Conservation (phyloP, 176 grass and related monocot species). For the Oryza punctata region DNA sequence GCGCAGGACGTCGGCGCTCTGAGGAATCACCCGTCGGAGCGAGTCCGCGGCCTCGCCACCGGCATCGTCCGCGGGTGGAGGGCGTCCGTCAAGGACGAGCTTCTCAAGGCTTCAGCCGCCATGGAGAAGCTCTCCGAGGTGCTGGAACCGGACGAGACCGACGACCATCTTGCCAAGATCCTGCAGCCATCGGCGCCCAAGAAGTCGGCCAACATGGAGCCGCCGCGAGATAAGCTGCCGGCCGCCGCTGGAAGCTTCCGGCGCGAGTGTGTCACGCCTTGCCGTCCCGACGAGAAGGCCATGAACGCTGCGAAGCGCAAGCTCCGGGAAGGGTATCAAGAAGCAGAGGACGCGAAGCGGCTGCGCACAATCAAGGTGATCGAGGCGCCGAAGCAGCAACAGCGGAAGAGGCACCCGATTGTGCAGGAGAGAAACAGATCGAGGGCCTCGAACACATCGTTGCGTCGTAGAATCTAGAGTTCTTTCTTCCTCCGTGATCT, state of each 20-base stretch:
- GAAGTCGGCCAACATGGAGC: background rate
- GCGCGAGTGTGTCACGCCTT: too few relatives aligned
- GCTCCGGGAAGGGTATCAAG: background rate
- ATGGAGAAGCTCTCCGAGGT: background rate
- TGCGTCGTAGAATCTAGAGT: background rate
- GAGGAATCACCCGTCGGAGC: background rate
- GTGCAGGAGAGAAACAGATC: background rate
- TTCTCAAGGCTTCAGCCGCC: background rate
- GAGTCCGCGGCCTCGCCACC: slow-evolving; percentile 14
- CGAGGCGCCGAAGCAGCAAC: background rate
- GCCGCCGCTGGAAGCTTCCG: background rate
- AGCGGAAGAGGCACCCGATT: background rate
- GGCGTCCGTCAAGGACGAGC: background rate
- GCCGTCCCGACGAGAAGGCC: background rate
- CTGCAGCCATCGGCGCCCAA: background rate
- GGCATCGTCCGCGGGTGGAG: background rate
- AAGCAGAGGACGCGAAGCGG: background rate
- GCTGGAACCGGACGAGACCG: background rate
- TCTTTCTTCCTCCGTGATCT: background rate
- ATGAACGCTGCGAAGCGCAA: background rate
- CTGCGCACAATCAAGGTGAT: background rate
- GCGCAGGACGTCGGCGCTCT: background rate
- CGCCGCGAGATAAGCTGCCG: background rate
- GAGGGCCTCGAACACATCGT: background rate
- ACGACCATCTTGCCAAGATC: background rate